A percentile compares a stretch with the other conserved stretches of the same genome.
These are phyloP conservation scores for Dryas alaskensis DNA, from an alignment of 306 rosid species.

Conservation along the genomic window DNA sequence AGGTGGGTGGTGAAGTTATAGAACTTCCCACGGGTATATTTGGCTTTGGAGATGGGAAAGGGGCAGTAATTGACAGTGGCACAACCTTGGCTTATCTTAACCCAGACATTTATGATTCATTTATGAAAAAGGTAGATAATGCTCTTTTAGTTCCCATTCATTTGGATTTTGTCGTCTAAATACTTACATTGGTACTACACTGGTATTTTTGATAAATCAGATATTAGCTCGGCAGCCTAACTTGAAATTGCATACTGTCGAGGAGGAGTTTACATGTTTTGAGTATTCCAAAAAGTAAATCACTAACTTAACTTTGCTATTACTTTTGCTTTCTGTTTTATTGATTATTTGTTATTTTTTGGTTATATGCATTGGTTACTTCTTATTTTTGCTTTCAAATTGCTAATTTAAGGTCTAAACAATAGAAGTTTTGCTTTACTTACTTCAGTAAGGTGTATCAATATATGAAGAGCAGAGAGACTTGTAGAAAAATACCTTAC, in stretches of 20 bases:
- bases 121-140: slow-evolving; percentile 50
- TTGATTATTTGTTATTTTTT: too few relatives aligned
- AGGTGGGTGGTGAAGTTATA: slow-evolving; percentile 57
- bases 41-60: slow-evolving; percentile 44
- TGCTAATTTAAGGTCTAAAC: too few relatives aligned
- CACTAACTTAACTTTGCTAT: slow-evolving; percentile 21
- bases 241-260: slow-evolving; percentile 46
- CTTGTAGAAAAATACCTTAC: not conserved
- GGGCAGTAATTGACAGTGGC: slow-evolving; percentile 88
- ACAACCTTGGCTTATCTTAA: slow-evolving; percentile 91
- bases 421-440: too few relatives aligned
- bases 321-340: slow-evolving; percentile 7
- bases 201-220: slow-evolving; percentile 35
- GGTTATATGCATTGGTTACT: too few relatives aligned
- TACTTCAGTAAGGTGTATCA: not conserved
- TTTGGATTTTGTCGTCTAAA: slow-evolving; percentile 20
- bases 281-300: slow-evolving; percentile 45
- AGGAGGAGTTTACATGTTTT: slow-evolving; percentile 63
- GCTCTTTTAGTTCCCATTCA: slow-evolving; percentile 6
- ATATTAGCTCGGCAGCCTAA: slow-evolving; percentile 43
- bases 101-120: slow-evolving; percentile 33
- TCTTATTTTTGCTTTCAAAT: too few relatives aligned
- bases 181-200: slow-evolving; percentile 15
- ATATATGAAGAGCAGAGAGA: not conserved
- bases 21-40: slow-evolving; percentile 58